Evolutionary conservation across 768 basidiomycete genomes (phyloP), one percentile per base, ranked within the genome.

Genomic region (Amylocystis lapponica): DNA sequence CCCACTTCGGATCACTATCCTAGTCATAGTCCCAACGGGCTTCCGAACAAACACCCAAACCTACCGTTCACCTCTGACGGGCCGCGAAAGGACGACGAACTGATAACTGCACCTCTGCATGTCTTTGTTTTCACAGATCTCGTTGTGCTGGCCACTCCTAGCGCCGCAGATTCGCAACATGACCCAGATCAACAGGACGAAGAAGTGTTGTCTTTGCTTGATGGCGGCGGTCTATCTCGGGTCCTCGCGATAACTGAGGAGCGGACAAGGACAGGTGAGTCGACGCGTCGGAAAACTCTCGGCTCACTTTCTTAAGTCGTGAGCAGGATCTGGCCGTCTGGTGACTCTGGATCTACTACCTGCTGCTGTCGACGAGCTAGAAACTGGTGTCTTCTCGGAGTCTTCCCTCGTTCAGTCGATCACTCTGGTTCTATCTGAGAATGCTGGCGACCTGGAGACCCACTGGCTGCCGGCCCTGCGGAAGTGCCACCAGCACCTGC

Each of bases 41-140:
- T n/a, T n/a, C n/a, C n/a, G n/a, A n/a, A n/a, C n/a, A n/a, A n/a
- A n/a, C n/a, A n/a, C n/a, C n/a, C n/a, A n/a, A n/a, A n/a, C n/a
- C n/a, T n/a, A n/a, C n/a, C n/a, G n/a, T n/a, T n/a, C 32, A 27
- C 35, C 27, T 31, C 16, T 32, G 27, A 8, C 27, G 12, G 20
- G 41, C 32, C 7, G 14, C 25, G 41, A 1, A 27, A 33, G 12
- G 35, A 36, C 19, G 37, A 20, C 9, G 26, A 32, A 13, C 19
- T 23, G 21, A 30, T n/a, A n/a, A n/a, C n/a, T n/a, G n/a, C 39
- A 26, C 37, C 45, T 21, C 36, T 56, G 13, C 52, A 53, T 27
- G 37, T 60, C 13, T 68, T 78, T 43, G 72, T 86, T 12, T 87
- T 90, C 61, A 76, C 76, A 14, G 87, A 92, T 58, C 44, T 90